phyloP scores from a whole-genome alignment of 768 basidiomycete species.

The Ramaria rubella region DNA sequence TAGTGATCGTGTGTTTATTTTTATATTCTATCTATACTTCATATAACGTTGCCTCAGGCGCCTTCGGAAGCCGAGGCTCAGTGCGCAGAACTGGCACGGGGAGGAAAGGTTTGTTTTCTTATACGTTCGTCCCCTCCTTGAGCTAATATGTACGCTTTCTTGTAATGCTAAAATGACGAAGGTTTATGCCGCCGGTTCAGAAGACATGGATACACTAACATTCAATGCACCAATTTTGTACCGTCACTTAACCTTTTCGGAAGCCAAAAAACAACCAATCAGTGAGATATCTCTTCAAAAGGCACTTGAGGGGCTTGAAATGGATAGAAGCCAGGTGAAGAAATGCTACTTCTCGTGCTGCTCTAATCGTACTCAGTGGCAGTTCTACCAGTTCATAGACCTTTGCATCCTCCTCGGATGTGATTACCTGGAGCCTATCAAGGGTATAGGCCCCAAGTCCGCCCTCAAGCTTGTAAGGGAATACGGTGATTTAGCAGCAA shows the following conservation, averaged over 20 bases:
- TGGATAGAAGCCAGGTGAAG: constrained; percentile 93
- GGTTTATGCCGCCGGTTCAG: constrained; percentile 97
- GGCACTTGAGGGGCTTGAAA: constrained; percentile 81
- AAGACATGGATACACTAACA: constrained; percentile 99
- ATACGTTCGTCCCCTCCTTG: too few relatives aligned
- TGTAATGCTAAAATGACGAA: too few relatives aligned
- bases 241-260: constrained; percentile 95
- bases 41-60: constrained; percentile 47
- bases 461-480: constrained; percentile 91
- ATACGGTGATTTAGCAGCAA: constrained; percentile 59
- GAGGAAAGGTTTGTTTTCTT: constrained; percentile 61
- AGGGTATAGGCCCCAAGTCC: constrained; percentile 91
- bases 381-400: constrained; percentile 71
- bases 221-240: constrained; percentile 88
- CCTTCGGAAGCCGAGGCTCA: constrained; percentile 99
- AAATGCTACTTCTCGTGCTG: constrained; percentile 8
- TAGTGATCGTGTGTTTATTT: constrained; percentile 63
- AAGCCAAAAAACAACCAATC: constrained; percentile 96
- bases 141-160: not conserved
- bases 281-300: constrained; percentile 80
- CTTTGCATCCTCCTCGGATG: constrained; percentile 95
- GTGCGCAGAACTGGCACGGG: constrained; percentile 95
- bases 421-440: constrained; percentile 98
- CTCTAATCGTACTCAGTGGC: not conserved
- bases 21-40: not conserved